Conservation (phyloP, 352 stramenopile species). For the Plasmopara muralis region DNA sequence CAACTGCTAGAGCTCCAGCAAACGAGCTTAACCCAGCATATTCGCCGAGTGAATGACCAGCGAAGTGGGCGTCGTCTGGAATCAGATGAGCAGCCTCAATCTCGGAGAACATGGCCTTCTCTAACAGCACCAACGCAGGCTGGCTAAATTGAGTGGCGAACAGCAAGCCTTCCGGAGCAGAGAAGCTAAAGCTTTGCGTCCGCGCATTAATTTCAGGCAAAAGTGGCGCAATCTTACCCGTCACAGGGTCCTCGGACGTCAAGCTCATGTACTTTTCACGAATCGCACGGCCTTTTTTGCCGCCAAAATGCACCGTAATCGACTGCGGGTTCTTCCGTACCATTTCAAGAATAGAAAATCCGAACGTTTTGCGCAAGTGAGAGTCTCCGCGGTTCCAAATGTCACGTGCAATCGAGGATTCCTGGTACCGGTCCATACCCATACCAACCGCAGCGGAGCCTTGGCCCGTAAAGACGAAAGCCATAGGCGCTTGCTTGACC, state of each 20-base stretch:
- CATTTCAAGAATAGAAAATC: slow-evolving; percentile 86
- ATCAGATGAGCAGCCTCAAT: slow-evolving; percentile 67
- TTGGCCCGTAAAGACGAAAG: slow-evolving; percentile 85
- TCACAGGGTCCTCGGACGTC: slow-evolving; percentile 51
- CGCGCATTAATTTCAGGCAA: slow-evolving; percentile 74
- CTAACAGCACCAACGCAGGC: slow-evolving; percentile 69
- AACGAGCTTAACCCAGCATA: slow-evolving; percentile 81
- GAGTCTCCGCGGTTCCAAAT: slow-evolving; percentile 77
- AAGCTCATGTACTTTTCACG: slow-evolving; percentile 84
- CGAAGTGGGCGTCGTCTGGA: slow-evolving; percentile 66
- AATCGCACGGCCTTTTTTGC: slow-evolving; percentile 67
- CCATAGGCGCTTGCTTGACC: slow-evolving; percentile 59
- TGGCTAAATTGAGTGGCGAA: slow-evolving; percentile 86
- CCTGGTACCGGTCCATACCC: slow-evolving; percentile 85
- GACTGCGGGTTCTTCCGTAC: slow-evolving; percentile 79
- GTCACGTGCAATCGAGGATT: slow-evolving; percentile 55
- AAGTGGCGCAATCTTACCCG: slow-evolving; percentile 46
- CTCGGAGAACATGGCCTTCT: slow-evolving; percentile 84
- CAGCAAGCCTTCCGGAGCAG: slow-evolving; percentile 52
- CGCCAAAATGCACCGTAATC: slow-evolving; percentile 84
- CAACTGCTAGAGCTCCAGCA: slow-evolving; percentile 55
- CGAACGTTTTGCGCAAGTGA: slow-evolving; percentile 68
- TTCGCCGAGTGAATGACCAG: slow-evolving; percentile 85
- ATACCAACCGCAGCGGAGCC: slow-evolving; percentile 77
- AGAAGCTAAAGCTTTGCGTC: slow-evolving; percentile 84